Percentiles rank a stretch among this genome's conserved stretches.
These are phyloP conservation scores for Verticillium zaregamsianum DNA, from an alignment of 2,329 filamentous ascomycete species.

Conservation along the genomic window DNA sequence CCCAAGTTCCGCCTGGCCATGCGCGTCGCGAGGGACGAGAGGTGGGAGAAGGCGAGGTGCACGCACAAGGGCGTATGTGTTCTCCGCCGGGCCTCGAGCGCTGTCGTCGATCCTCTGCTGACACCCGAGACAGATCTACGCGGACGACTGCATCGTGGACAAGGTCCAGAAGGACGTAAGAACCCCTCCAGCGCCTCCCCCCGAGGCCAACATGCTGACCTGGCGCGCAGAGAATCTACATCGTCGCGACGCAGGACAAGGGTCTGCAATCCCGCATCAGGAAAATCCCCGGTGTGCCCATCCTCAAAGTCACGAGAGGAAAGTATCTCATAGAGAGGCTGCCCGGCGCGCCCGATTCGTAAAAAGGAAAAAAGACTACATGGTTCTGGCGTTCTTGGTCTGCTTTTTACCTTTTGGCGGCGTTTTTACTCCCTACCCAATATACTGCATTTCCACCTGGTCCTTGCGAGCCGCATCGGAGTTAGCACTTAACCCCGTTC, in stretches of 20 bases:
- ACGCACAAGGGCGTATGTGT: conserved; percentile 74
- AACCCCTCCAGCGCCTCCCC: not conserved
- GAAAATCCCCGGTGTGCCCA: conserved; percentile 45
- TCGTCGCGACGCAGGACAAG: conserved; percentile 73
- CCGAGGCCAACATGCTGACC: not conserved
- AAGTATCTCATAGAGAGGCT: conserved; percentile 95
- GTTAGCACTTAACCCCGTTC: not conserved
- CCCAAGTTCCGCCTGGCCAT: conserved; percentile 84
- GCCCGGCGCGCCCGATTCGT: conserved; percentile 71
- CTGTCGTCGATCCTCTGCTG: conserved; percentile 22
- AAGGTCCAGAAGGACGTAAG: conserved; percentile 53
- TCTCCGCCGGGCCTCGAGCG: too few relatives aligned
- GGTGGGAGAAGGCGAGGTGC: conserved; percentile 82
- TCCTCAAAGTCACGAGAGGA: conserved; percentile 77
- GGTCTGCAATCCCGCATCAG: conserved; percentile 78
- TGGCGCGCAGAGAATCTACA: conserved; percentile 56
- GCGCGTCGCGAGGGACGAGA: conserved; percentile 80
- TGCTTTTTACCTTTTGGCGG: not conserved
- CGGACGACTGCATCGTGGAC: conserved; percentile 81
- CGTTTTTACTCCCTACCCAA: not conserved
- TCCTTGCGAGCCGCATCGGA: not conserved
- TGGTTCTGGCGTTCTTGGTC: not conserved
- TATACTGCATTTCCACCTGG: not conserved
- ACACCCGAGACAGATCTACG: conserved; percentile 58
- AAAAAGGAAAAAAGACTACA: not conserved